Conservation (phyloP, 2,329 filamentous ascomycete species). For the Exophiala oligosperma region DNA sequence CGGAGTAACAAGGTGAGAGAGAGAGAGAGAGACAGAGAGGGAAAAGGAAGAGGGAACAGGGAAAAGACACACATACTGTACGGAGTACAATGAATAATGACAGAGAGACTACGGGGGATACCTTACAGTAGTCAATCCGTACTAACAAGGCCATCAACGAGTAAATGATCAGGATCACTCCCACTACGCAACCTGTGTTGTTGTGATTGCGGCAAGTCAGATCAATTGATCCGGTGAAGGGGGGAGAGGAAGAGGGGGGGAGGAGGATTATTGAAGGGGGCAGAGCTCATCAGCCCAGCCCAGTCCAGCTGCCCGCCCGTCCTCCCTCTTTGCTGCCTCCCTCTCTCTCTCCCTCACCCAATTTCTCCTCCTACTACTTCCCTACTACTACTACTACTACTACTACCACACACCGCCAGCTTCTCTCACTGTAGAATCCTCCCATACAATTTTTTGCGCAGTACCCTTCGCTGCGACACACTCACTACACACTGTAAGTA, state of each 20-base stretch:
- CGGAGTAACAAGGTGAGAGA: not conserved
- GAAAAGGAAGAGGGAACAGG: not conserved
- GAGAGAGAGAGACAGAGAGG: not conserved
- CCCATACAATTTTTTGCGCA: constrained; percentile 11
- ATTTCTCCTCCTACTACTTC: constrained; percentile 5
- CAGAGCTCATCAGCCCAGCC: not conserved
- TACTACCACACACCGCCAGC: not conserved
- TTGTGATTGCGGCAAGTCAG: not conserved
- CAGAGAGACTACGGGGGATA: not conserved
- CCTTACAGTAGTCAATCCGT: too few species aligned
- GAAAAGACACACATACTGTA: not conserved
- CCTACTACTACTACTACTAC: constrained; percentile 3
- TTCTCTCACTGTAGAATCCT: constrained; percentile 2
- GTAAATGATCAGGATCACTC: constrained; percentile 5
- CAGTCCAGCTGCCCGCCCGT: not conserved
- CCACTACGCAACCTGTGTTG: not conserved
- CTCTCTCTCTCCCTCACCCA: constrained; percentile 4
- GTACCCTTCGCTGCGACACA: constrained; percentile 3
- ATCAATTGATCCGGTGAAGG: not conserved
- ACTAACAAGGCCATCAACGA: not conserved
- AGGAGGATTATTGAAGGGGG: too few species aligned
- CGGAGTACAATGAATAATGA: not conserved
- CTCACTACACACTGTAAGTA: constrained; percentile 21
- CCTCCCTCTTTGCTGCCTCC: not conserved
- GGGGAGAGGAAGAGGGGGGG: too few species aligned